Base-by-base conservation (phyloP, 441 rosid genomes). In the Erodium chrysanthum region DNA sequence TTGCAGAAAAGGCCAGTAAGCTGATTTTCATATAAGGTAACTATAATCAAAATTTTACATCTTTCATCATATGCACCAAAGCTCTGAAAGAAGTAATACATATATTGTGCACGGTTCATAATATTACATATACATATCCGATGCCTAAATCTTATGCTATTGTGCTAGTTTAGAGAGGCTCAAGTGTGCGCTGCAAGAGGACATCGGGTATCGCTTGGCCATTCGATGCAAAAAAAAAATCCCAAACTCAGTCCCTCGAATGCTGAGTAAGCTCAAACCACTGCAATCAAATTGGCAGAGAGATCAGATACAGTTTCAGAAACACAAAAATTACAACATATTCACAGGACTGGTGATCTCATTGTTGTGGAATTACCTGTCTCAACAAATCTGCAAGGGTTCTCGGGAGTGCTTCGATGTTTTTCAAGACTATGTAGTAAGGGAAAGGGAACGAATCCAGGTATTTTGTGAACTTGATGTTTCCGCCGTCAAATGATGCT, bases 181-280 rank as follows among this genome's bases (percentile, higher is more conserved):
- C 7, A 5, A 33, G 0, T 5, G 6, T 11, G 15, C 5, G 2
- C 2, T 44, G n/a, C n/a, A 50, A 48, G 40, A 33, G 40, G 40
- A 5, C 40, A 33, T 33, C 40, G 50, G 12, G 50, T 10, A 12
- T 44, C n/a, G 50, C 62, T 11, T 56, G 62, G 64, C 64, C 64
- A 15, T 59, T 59, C 15, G 8, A 59, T 59, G 31, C 66, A 31
- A 33, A 33, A 33, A 33, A 33, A 29, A n/a, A 23, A 61, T 61
- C 40, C 15, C 9, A 9, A 25, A 18, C 5, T 77, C 74, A 91
- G 69, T 91, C 94, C 76, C 84, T 83, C 1, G 88, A 79, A 69
- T 71, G 70, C 78, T 88, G 96, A 94, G 88, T 88, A 52, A 94
- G 82, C 88, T 94, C 99, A n/a, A 91, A 91, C 99, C 97, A 94